A percentile compares a stretch with the other conserved stretches of the same genome.
phyloP scores from a whole-genome alignment of 768 basidiomycete species.

The Boletus subparvulus region DNA sequence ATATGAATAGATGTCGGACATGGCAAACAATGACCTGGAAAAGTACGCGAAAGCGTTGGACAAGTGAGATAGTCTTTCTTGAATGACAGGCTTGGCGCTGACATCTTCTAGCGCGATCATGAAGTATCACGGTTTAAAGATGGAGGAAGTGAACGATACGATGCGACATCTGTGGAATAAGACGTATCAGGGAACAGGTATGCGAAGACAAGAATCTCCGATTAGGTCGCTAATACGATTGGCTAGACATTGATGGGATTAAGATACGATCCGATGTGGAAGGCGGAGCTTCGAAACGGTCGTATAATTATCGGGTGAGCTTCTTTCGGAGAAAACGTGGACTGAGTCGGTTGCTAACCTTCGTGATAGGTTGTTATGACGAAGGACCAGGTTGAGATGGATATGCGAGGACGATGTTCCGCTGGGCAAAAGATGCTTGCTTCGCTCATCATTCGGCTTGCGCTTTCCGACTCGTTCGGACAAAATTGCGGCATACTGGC shows the following conservation, averaged over 20 bases:
- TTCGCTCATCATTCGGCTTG: constrained; percentile 95
- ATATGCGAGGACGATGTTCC: constrained; percentile 98
- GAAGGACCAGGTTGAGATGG: constrained; percentile 99
- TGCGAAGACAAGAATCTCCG: constrained; percentile 16
- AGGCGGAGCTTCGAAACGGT: constrained; percentile 83
- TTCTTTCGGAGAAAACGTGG: constrained; percentile 4
- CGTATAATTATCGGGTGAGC: constrained; percentile 94
- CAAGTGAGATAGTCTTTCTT: constrained; percentile 55
- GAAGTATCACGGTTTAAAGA: constrained; percentile 96
- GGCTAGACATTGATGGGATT: constrained; percentile 93
- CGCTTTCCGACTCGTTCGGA: constrained; percentile 95
- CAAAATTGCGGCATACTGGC: constrained; percentile 98
- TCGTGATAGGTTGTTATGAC: constrained; percentile 88
- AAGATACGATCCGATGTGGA: constrained; percentile 93
- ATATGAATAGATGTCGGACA: constrained; percentile 79
- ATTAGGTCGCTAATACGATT: constrained; percentile 10
- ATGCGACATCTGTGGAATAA: constrained; percentile 98
- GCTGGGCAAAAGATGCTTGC: constrained; percentile 99
- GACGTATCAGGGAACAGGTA: constrained; percentile 98
- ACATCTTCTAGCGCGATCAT: constrained; percentile 80
- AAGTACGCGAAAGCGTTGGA: constrained; percentile 98
- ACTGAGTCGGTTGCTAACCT: constrained; percentile 17
- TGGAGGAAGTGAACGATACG: constrained; percentile 99
- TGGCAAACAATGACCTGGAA: constrained; percentile 96
- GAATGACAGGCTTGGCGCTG: not conserved